Evolutionary conservation across 768 basidiomycete genomes (phyloP), one percentile per base, ranked within the genome.

Genomic region (Tricholomella constricta): DNA sequence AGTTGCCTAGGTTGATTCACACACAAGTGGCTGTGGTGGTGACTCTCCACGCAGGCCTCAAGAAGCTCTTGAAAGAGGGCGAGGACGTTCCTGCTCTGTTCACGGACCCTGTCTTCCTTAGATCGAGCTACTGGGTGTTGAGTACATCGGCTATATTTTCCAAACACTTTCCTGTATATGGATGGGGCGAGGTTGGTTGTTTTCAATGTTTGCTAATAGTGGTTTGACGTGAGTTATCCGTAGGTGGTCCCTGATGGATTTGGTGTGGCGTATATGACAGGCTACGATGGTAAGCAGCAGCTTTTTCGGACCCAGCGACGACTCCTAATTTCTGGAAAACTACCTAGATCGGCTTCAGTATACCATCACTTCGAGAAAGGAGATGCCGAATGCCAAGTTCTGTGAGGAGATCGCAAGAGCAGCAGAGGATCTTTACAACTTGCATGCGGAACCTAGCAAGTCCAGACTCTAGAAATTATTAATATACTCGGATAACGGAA

Each of bases 251-350:
- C 91, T 1, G 87, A 97, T 58, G 95, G 95, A 1, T 98, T 95
- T 65, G 95, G 95, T 27, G 88, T 98, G 26, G 89, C 93, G 11
- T 98, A 98, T 65, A 86, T 93, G 82, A 94, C 94, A n/a, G 90
- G 91, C 34, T 88, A 83, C 62, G 83, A 90, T 57, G 85, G 88
- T 87, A 52, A 49, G 81, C 67, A 15, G 15, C 23, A 10, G n/a
- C 17, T 32, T 19, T 34, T 10, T 22, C 32, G 25, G n/a, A 43
- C 7, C 19, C 12, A 57, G 54, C 31, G 51, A 52, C 22, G 26
- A 17, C 25, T 22, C 7, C 48, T 45, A 27, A 11, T n/a, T 17
- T 37, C 23, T 32, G 43, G 23, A 14, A 12, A 25, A 36, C 40
- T 27, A 2, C 19, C 47, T 32, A 91, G 89, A 94, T 69, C 83